Percentiles rank a stretch among this genome's conserved stretches.
Evolutionary conservation across 164 flowering plant species (phyloP).

Genomic region (Tinospora cordifolia): DNA sequence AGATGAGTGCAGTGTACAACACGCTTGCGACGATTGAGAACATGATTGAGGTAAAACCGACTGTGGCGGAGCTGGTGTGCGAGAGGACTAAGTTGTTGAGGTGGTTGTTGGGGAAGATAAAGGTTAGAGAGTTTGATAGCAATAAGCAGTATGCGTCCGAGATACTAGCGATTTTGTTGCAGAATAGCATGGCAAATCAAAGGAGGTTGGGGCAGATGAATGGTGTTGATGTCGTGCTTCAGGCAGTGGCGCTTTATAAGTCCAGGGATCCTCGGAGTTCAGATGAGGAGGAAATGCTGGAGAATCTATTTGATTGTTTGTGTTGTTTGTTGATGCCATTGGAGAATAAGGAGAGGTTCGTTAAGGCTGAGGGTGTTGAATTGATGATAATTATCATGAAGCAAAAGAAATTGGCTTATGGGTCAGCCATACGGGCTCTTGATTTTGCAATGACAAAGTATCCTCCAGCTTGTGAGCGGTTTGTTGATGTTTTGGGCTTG

Average conservation of each 20-base stretch:
- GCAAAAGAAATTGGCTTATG: constrained; percentile 94
- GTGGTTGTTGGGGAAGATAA: constrained; percentile 77
- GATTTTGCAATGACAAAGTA: constrained; percentile 97
- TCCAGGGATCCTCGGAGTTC: constrained; percentile 76
- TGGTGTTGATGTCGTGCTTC: constrained; percentile 85
- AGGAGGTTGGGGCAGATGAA: constrained; percentile 87
- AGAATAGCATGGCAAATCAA: constrained; percentile 78
- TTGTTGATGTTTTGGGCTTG: constrained; percentile 94
- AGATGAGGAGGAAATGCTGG: constrained; percentile 98
- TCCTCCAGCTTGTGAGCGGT: constrained; percentile 88
- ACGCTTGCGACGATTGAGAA: constrained; percentile 76
- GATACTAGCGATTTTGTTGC: constrained; percentile 84
- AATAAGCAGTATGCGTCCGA: constrained; percentile 97
- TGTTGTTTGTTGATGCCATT: constrained; percentile 97
- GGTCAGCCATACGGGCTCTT: constrained; percentile 84
- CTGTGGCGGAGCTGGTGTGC: constrained; percentile 83
- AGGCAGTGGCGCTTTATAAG: constrained; percentile 89
- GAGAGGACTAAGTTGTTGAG: constrained; percentile 77
- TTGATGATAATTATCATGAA: constrained; percentile 98
- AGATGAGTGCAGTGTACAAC: constrained; percentile 56
- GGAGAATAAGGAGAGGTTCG: constrained; percentile 96
- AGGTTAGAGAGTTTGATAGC: constrained; percentile 77
- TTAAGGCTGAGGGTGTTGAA: constrained; percentile 94
- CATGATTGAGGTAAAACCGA: constrained; percentile 81
- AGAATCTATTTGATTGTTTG: constrained; percentile 88